Evolutionary conservation across 1,284 basidiomycete genomes (phyloP), one percentile per base, ranked within the genome.

Genomic region (Moniliella sp.): DNA sequence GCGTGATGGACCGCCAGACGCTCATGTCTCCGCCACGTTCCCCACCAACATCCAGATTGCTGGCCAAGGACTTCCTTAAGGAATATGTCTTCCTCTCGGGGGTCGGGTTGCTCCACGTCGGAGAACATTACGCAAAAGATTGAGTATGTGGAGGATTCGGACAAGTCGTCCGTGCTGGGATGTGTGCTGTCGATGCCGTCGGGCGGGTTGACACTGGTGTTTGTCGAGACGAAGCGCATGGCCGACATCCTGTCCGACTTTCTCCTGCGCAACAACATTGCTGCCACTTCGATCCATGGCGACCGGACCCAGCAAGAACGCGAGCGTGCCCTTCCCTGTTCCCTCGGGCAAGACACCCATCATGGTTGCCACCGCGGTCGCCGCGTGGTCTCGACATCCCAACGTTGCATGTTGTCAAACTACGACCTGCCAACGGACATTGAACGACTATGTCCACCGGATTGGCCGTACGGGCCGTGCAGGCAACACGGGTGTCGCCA

Each of bases 1-100:
- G 75, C 34, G 75, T 80, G 14, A 67, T 73, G 34, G 75, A 86
- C 17, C 80, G 88, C 43, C 91, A 97, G 63, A 99, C 88, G 5
- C 78, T 99, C 66, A 97, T 99, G 88, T 99, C 69, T 84, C 79
- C 42, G 88, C 88, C 30, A 97, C 88, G 30, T 97, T 99, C 76
- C 88, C 88, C 35, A 76, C 84, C 35, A 91, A 99, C 64, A 99
- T 99, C 48, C 88, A 99, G 65, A 73, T n/a, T 88, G 64, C 79
- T 94, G 42, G 86, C 88, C 35, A 75, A 78, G 60, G 79, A 86
- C 64, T 94, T 93, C 70, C 48, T 63, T 38, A 65, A 64, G 51
- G 67, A 70, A 46, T 94, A 94, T 66, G 75, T 97, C 61, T 97
- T 97, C 75, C 72, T 99, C 29, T 88, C 82, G 31, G 88, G 97